These are phyloP conservation scores for Acacia melanoxylon DNA, from an alignment of 306 rosid genomes.

Conservation along the genomic window DNA sequence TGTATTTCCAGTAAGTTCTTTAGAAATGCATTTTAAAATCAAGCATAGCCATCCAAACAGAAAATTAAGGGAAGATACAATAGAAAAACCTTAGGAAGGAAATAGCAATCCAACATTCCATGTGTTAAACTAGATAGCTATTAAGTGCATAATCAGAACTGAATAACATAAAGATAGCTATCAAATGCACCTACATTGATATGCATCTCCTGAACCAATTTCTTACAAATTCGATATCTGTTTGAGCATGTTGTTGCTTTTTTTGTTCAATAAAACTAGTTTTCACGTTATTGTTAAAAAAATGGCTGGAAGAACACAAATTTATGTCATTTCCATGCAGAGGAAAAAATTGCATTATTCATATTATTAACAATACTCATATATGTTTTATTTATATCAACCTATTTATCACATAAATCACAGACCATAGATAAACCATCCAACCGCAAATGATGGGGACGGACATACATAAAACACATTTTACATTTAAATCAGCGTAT, in stretches of 20 bases:
- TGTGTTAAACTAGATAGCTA: slow-evolving; percentile 2
- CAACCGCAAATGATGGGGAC: not conserved
- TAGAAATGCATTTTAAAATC: slow-evolving; percentile 7
- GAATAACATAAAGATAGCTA: not conserved
- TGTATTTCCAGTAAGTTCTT: not conserved
- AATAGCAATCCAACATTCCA: not conserved
- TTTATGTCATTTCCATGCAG: not conserved
- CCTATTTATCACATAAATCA: not conserved
- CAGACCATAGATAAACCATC: not conserved
- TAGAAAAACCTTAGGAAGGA: not conserved
- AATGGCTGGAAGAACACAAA: not conserved
- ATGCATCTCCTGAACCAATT: slow-evolving; percentile 7
- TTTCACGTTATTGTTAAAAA: not conserved
- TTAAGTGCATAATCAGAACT: not conserved
- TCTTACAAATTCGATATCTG: not conserved
- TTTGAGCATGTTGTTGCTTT: not conserved
- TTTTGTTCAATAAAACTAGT: not conserved
- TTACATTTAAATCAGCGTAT: not conserved
- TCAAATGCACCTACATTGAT: not conserved
- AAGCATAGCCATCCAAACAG: not conserved
- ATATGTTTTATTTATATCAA: not conserved
- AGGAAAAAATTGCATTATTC: slow-evolving; percentile 3
- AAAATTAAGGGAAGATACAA: not conserved
- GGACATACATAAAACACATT: not conserved
- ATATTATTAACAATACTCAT: not conserved